Conservation (phyloP, 2,329 filamentous ascomycete species). For the Fusarium penzigii region DNA sequence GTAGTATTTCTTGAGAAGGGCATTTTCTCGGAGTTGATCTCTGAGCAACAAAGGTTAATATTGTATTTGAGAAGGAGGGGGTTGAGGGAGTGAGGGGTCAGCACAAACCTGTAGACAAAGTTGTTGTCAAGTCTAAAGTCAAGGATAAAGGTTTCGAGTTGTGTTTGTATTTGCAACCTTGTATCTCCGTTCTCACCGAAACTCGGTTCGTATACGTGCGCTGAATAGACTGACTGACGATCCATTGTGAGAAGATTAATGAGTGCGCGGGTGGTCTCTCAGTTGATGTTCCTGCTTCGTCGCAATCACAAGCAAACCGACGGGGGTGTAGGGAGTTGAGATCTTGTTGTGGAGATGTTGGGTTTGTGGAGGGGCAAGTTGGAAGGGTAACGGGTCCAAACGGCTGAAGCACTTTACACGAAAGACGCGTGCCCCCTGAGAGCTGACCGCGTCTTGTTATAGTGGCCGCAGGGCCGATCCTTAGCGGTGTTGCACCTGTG, state of each 20-base stretch:
- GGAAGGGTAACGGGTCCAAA: slow-evolving; percentile 20
- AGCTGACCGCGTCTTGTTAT: slow-evolving; percentile 26
- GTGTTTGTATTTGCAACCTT: slow-evolving; percentile 70
- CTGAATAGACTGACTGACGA: slow-evolving; percentile 80
- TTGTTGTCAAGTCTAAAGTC: slow-evolving; percentile 92
- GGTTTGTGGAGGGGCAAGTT: slow-evolving; percentile 23
- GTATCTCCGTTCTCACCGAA: slow-evolving; percentile 68
- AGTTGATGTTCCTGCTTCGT: slow-evolving; percentile 2
- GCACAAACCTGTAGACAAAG: slow-evolving; percentile 83
- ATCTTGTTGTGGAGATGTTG: slow-evolving; percentile 25
- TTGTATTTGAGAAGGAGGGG: not conserved
- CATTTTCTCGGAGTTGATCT: slow-evolving; percentile 94
- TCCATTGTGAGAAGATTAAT: slow-evolving; percentile 62
- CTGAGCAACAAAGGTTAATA: slow-evolving; percentile 46
- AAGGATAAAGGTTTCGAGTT: slow-evolving; percentile 87
- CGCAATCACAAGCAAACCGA: slow-evolving; percentile 2
- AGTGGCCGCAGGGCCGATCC: slow-evolving; percentile 32
- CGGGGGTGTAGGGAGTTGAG: slow-evolving; percentile 9
- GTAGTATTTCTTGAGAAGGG: slow-evolving; percentile 89
- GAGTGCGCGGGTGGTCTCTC: slow-evolving; percentile 1
- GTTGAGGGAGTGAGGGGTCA: not conserved
- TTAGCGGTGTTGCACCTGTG: not conserved
- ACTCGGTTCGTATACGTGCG: slow-evolving; percentile 75
- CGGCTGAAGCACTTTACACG: slow-evolving; percentile 20
- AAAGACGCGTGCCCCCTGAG: slow-evolving; percentile 18